Evolutionary conservation across 1,284 basidiomycete species (phyloP).

Genomic region (Marasmius tenuissimus): DNA sequence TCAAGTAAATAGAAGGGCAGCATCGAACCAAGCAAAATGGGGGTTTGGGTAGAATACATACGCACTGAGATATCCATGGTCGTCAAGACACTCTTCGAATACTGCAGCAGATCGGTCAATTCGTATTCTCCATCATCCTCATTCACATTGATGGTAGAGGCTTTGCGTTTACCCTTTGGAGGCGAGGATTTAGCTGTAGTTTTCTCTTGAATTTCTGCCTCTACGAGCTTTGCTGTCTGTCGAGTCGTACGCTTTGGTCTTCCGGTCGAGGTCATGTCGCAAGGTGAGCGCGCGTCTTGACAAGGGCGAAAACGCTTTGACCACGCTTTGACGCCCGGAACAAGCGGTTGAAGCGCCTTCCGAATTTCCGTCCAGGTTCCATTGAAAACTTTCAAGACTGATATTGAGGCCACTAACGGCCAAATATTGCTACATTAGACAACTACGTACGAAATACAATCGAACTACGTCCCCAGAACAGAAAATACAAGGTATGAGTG

Average conservation of each 20-base stretch:
- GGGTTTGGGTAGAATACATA: constrained; percentile 14
- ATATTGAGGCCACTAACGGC: background rate
- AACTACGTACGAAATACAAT: background rate
- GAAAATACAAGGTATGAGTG: background rate
- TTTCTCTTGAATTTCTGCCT: background rate
- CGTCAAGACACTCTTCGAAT: constrained; percentile 50
- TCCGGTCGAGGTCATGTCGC: background rate
- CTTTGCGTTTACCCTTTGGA: constrained; percentile 29
- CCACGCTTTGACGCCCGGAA: no score
- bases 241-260: constrained; percentile 5
- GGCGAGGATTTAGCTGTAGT: background rate
- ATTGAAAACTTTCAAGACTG: background rate
- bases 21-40: constrained; percentile 7
- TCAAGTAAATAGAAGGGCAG: constrained; percentile 3
- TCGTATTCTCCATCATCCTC: background rate
- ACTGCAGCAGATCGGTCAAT: constrained; percentile 41
- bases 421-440: background rate
- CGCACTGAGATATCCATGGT: constrained; percentile 52
- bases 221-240: constrained; percentile 2
- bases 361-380: no score
- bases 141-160: constrained; percentile 21
- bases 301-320: background rate
- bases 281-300: background rate
- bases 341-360: no score
- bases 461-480: background rate